Evolutionary conservation across 2,329 filamentous ascomycete species (phyloP).

Genomic region (Pseudodiploospora longispora): DNA sequence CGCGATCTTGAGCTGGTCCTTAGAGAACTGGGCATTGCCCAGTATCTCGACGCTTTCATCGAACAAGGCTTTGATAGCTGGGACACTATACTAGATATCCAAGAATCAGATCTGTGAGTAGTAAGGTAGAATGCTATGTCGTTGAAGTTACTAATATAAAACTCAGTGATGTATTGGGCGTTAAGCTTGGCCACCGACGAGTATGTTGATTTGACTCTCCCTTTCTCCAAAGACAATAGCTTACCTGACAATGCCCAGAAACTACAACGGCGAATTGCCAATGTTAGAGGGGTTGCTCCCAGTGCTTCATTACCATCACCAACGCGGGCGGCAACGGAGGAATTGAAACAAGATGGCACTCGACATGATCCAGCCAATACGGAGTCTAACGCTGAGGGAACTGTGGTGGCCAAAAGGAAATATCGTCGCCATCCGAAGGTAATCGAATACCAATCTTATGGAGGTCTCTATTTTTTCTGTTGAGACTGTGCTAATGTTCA

Average conservation of each 20-base stretch:
- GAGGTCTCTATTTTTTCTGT: background rate
- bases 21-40: slow-evolving; percentile 67
- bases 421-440: slow-evolving; percentile 74
- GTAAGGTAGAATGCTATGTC: background rate
- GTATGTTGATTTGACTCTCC: slow-evolving; percentile 37
- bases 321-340: slow-evolving; percentile 44
- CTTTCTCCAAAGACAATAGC: no score
- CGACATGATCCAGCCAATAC: slow-evolving; percentile 40
- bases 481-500: background rate
- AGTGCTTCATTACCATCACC: slow-evolving; percentile 43
- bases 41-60: slow-evolving; percentile 65
- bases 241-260: slow-evolving; percentile 41
- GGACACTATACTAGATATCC: slow-evolving; percentile 77
- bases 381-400: slow-evolving; percentile 36
- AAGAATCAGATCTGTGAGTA: slow-evolving; percentile 71
- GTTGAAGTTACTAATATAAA: slow-evolving; percentile 14
- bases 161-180: slow-evolving; percentile 58
- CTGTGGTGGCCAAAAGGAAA: slow-evolving; percentile 55
- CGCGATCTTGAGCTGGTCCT: slow-evolving; percentile 56
- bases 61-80: slow-evolving; percentile 79
- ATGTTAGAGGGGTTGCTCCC: slow-evolving; percentile 56
- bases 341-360: slow-evolving; percentile 44
- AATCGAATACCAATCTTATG: background rate
- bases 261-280: slow-evolving; percentile 75
- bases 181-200: slow-evolving; percentile 74